These are phyloP conservation scores for Coemansia sp. DNA, from an alignment of 192 early-diverging fungal species.

Conservation along the genomic window DNA sequence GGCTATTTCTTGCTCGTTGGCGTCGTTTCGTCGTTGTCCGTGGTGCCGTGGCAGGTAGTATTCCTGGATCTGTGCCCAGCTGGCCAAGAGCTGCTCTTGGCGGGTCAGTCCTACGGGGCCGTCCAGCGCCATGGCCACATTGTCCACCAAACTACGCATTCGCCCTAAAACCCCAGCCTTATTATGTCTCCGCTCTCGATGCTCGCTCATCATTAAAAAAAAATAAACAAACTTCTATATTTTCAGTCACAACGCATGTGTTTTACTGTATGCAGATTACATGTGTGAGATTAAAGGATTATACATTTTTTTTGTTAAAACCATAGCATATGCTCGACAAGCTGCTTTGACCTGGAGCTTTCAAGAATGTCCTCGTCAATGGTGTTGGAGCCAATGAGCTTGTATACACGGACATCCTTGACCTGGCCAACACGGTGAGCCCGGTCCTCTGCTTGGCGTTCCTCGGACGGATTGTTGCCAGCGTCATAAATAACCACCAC, in stretches of 20 bases:
- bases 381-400: slow-evolving; percentile 62
- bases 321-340: slow-evolving; percentile 52
- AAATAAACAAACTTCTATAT: too few relatives aligned
- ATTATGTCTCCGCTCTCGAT: too few relatives aligned
- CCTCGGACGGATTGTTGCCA: slow-evolving; percentile 89
- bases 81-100: slow-evolving; percentile 33
- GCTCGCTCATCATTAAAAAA: background rate
- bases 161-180: background rate
- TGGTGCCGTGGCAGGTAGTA: slow-evolving; percentile 17
- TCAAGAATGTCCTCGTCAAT: slow-evolving; percentile 61
- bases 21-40: slow-evolving; percentile 18
- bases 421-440: slow-evolving; percentile 86
- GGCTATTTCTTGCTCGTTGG: slow-evolving; percentile 40
- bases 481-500: slow-evolving; percentile 73
- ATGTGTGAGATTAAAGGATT: too few relatives aligned
- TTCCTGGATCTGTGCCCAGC: slow-evolving; percentile 48
- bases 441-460: slow-evolving; percentile 81
- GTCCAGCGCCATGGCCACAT: slow-evolving; percentile 30
- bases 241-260: too few relatives aligned
- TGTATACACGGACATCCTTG: slow-evolving; percentile 73
- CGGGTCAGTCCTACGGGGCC: slow-evolving; percentile 23
- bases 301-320: background rate
- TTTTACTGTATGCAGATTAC: too few relatives aligned
- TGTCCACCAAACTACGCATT: slow-evolving; percentile 38
- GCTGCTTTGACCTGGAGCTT: slow-evolving; percentile 31